Evolutionary conservation across 805 yeast species (phyloP), one percentile per base, ranked within the genome.

Genomic region (Torulaspora indica): DNA sequence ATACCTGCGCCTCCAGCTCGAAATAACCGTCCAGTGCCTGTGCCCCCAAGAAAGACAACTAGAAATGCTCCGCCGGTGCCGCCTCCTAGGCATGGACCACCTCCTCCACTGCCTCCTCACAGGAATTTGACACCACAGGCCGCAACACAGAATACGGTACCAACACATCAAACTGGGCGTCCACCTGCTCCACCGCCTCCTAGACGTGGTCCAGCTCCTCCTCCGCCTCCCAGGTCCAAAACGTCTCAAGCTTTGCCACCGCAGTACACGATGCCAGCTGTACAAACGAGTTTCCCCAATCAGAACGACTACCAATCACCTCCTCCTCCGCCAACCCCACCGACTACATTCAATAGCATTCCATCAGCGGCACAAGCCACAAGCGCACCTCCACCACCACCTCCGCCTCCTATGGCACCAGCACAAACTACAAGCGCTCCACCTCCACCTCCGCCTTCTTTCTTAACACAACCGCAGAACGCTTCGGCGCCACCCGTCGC

Each of bases 171-270:
- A 3, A 48, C 50, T 2, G 47, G 44, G 8, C 39, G 43, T 12
- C 45, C 50, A 25, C 52, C 55, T 14, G 55, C 54, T 5, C 57
- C 61, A 15, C 64, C 65, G 12, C 64, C 65, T 1, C 53, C 64
- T 34, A 57, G 62, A 32, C 54, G 64, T 17, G 60, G 64, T 5
- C 59, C 63, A 7, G 62, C 60, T 8, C 67, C 66, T 17, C 58
- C 61, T n/a, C 56, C 57, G 4, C 61, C 57, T 8, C 62, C 61
- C 25, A 38, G 49, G 24, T 35, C 49, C 12, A 38, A 43, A n/a
- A 22, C 43, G 10, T 9, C 28, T 14, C 36, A 36, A 15, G 14
- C 34, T 18, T 38, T 35, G n/a, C 18, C 37, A 32, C 48, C 28
- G 18, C 48, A 41, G 30, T 31, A 45, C 28, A 28, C 47, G 31